A percentile compares a stretch with the other conserved stretches of the same genome.
Evolutionary conservation across 2,329 filamentous ascomycete species (phyloP).

Genomic region (Rutstroemia sp.): DNA sequence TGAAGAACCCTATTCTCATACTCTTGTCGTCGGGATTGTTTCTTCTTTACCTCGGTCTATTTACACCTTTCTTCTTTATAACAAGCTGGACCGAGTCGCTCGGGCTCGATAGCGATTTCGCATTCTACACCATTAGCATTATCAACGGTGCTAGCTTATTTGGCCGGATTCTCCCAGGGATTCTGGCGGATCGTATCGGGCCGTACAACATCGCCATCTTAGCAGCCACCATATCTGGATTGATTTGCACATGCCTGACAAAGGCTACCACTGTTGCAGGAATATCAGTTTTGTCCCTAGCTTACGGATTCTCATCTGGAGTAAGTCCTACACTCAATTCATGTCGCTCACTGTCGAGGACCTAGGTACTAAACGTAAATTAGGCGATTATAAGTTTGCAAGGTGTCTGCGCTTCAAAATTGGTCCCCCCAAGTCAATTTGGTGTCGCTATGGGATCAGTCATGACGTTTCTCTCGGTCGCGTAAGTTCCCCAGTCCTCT

Average conservation of each 20-base stretch:
- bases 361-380: not conserved
- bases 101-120: slow-evolving; percentile 39
- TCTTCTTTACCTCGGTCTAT: slow-evolving; percentile 34
- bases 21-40: slow-evolving; percentile 19
- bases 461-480: slow-evolving; percentile 17
- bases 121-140: slow-evolving; percentile 43
- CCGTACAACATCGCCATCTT: slow-evolving; percentile 13
- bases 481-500: slow-evolving; percentile 9
- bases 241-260: not conserved
- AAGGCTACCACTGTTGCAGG: slow-evolving; percentile 2
- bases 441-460: slow-evolving; percentile 18
- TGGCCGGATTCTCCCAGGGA: not conserved
- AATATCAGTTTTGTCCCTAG: not conserved
- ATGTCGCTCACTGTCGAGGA: not conserved
- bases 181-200: not conserved
- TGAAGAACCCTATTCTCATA: slow-evolving; percentile 15
- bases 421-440: slow-evolving; percentile 16
- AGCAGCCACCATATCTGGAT: not conserved
- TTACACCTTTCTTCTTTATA: slow-evolving; percentile 42
- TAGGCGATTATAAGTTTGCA: slow-evolving; percentile 21
- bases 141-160: slow-evolving; percentile 30
- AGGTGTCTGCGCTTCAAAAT: slow-evolving; percentile 16
- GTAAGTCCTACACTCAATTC: not conserved
- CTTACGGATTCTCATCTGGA: slow-evolving; percentile 16
- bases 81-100: slow-evolving; percentile 34